These are phyloP conservation scores for Clitoria ternatea DNA, from an alignment of 306 rosid genomes.

Conservation along the genomic window DNA sequence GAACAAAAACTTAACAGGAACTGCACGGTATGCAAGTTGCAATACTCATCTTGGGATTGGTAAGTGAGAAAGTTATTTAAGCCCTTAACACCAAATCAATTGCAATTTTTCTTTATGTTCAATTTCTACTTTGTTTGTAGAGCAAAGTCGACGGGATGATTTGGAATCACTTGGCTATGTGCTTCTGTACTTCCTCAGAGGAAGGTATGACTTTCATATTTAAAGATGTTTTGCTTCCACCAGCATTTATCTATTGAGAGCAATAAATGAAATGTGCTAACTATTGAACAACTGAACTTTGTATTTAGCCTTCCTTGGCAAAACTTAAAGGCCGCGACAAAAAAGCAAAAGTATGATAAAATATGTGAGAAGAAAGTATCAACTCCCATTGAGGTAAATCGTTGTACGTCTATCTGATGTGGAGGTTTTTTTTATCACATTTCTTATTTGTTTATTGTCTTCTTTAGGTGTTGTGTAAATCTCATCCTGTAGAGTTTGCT, in stretches of 20 bases:
- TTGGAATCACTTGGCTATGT: slow-evolving; percentile 97
- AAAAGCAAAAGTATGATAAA: slow-evolving; percentile 96
- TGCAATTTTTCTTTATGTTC: not conserved
- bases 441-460: slow-evolving; percentile 26
- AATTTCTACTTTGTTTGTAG: slow-evolving; percentile 41
- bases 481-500: slow-evolving; percentile 93
- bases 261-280: slow-evolving; percentile 1
- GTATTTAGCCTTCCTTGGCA: slow-evolving; percentile 95
- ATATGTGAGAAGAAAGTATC: slow-evolving; percentile 94
- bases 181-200: slow-evolving; percentile 89
- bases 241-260: slow-evolving; percentile 1
- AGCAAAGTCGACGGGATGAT: slow-evolving; percentile 99
- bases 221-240: slow-evolving; percentile 10
- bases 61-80: slow-evolving; percentile 34
- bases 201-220: slow-evolving; percentile 56
- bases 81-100: not conserved
- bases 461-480: slow-evolving; percentile 79
- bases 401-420: slow-evolving; percentile 3
- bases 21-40: slow-evolving; percentile 96
- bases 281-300: slow-evolving; percentile 18
- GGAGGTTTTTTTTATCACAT: not conserved
- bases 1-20: slow-evolving; percentile 87
- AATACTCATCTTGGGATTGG: slow-evolving; percentile 97
- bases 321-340: slow-evolving; percentile 96
- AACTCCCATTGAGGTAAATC: slow-evolving; percentile 89